These are phyloP conservation scores for Gliomastix tumulicola DNA, from an alignment of 2,329 filamentous ascomycete genomes.

Conservation along the genomic window DNA sequence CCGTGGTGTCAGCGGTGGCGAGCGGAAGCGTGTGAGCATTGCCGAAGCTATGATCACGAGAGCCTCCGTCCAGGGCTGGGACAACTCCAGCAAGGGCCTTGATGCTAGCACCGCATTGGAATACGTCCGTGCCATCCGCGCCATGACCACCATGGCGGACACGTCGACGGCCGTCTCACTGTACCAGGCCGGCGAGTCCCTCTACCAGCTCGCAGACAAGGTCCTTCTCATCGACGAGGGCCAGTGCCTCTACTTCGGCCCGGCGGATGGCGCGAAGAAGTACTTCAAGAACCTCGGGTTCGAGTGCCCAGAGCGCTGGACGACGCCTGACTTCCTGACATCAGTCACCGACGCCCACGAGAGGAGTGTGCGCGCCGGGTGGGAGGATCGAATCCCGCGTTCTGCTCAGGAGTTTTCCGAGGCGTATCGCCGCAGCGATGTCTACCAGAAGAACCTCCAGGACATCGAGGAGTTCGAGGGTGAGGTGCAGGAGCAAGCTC, in stretches of 20 bases:
- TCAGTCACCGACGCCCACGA: slow-evolving; percentile 71
- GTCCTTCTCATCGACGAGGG: slow-evolving; percentile 68
- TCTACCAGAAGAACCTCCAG: slow-evolving; percentile 51
- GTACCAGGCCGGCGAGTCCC: slow-evolving; percentile 61
- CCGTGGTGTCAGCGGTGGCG: slow-evolving; percentile 55
- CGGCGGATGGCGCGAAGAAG: slow-evolving; percentile 51
- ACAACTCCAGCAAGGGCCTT: slow-evolving; percentile 66
- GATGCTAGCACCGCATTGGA: slow-evolving; percentile 69
- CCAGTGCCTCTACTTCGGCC: slow-evolving; percentile 66
- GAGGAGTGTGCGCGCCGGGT: slow-evolving; percentile 59
- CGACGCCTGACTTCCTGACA: slow-evolving; percentile 69
- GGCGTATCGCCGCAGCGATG: slow-evolving; percentile 56
- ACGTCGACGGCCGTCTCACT: slow-evolving; percentile 65
- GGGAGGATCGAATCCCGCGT: slow-evolving; percentile 60
- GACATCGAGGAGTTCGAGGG: slow-evolving; percentile 60
- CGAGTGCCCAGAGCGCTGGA: slow-evolving; percentile 63
- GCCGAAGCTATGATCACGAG: slow-evolving; percentile 56
- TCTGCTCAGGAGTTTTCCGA: slow-evolving; percentile 59
- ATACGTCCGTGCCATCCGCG: slow-evolving; percentile 56
- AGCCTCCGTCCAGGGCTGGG: slow-evolving; percentile 64
- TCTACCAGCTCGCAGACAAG: slow-evolving; percentile 67
- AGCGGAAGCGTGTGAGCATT: slow-evolving; percentile 69
- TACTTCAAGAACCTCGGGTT: slow-evolving; percentile 72
- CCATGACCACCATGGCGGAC: slow-evolving; percentile 64
- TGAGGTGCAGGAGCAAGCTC: slow-evolving; percentile 44